Evolutionary conservation across 352 stramenopile genomes (phyloP), one percentile per base, ranked within the genome.

Genomic region (Pythium dissimile): DNA sequence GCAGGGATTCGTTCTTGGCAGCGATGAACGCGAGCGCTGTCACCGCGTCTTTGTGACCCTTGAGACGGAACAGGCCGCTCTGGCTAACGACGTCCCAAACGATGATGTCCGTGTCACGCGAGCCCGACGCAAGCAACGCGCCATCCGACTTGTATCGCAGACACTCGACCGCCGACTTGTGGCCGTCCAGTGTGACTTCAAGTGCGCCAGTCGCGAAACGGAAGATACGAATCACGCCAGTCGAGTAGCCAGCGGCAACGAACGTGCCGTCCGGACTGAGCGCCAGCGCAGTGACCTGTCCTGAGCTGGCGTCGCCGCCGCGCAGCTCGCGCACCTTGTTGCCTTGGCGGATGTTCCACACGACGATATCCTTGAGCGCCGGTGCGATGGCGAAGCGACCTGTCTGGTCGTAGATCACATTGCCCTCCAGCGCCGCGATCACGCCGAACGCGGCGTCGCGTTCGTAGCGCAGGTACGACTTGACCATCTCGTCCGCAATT

Each of bases 381-480:
- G 87, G 85, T 32, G 86, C 76, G 37, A 97, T 81, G n/a, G 85
- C 89, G 32, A 97, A 80, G 52, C 84, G 75, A 15, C 88, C 89
- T n/a, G 77, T 84, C 16, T 73, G 56, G 70, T 97, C 89, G 67
- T 87, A 96, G 24, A 95, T 68, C 18, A 94, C 81, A 58, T 97
- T 97, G 46, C 88, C 84, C 45, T 94, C 81, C 10, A 94, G 69
- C 28, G 89, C 88, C 21, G 86, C 67, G 49, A 98, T 94, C 15
- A 98, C 77, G 57, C 93, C 93, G 64, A 98, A 97, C 41, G 82
- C 89, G 59, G 74, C 75, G 56, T 86, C 70, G 60, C 89, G 86
- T 69, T 93, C 82, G 62, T 98, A 98, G 54, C 92, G 88, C 62
- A 97, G 73, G 64, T 98, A 97, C 53, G 85, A 96, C 83, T 98